Base-by-base conservation (phyloP, 768 basidiomycete species). In the Gloeopeniophorella convolvens region DNA sequence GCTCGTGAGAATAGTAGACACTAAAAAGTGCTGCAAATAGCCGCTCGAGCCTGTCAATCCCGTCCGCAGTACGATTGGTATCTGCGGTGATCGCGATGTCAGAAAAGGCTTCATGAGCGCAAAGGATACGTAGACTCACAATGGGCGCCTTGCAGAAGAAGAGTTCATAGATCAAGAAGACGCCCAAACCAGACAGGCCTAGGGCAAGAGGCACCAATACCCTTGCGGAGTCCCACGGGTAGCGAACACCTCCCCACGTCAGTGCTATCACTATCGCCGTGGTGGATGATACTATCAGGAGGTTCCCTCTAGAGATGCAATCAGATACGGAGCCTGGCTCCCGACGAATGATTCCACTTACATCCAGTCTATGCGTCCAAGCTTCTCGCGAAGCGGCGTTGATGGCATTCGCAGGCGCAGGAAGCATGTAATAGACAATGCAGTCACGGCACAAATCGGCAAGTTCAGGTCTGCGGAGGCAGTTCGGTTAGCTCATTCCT, bases 191-290 rank as follows among this genome's bases (percentile, higher is more conserved):
- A 3, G 66, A 5, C 4, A 71, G 35, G 1, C 77, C 76, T 18
- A 69, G 21, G 30, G 70, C 50, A 5, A 78, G 63, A 0, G 77
- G 73, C 0, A 63, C 66, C 15, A 79, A 60, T 4, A 76, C 68
- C 1, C 55, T 60, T 11, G 51, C 54, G 0, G 71, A 72, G 4
- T 55, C 45, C 77, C 77, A 78, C 0, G 70, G 53, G 44, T 65
- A 72, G 3, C 57, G 54, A 5, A 66, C 61, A 7, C 77, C 77
- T 2, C 70, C 77, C 73, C 68, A 70, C 7, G 72, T 68, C 42
- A 72, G 48, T 12, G 60, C 68, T 30, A 72, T 58, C 7, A 63
- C 58, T 20, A 51, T 50, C 21, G 65, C 56, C 3, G 62, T 59
- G 0, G 66, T 65, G 23, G 63, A 61, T 1, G 55, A 46, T 28